These are phyloP conservation scores for Hypomyces perniciosus DNA, from an alignment of 2,329 filamentous ascomycete genomes.

Conservation along the genomic window DNA sequence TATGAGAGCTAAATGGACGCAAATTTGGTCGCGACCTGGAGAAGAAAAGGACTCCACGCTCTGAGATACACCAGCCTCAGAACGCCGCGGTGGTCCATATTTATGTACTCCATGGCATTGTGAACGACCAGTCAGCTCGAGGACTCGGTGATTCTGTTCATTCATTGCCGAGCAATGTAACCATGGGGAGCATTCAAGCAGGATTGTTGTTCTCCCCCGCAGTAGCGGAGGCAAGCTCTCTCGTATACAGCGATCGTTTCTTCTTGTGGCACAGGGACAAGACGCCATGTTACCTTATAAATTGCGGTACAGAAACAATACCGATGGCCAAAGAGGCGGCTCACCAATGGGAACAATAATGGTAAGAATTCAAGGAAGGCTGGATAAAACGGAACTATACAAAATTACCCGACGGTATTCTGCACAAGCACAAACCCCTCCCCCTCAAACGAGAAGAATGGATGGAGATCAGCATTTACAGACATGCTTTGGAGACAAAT, in stretches of 20 bases:
- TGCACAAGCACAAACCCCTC: background rate
- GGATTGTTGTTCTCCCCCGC: background rate
- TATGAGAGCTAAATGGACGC: background rate
- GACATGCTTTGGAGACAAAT: too few species aligned
- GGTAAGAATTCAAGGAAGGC: background rate
- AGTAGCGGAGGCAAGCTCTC: background rate
- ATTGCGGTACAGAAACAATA: background rate
- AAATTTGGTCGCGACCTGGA: too few species aligned
- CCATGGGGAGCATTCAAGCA: background rate
- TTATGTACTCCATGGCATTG: too few species aligned
- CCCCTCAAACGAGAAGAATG: too few species aligned
- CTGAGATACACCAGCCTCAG: too few species aligned
- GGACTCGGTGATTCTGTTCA: background rate
- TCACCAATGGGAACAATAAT: background rate
- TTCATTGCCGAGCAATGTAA: background rate
- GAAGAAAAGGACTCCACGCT: too few species aligned
- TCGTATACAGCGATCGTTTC: conserved; percentile 3
- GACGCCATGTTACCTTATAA: conserved; percentile 10
- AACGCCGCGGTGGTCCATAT: too few species aligned
- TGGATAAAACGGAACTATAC: background rate
- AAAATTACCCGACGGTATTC: conserved; percentile 9
- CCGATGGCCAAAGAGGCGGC: background rate
- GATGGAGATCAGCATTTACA: too few species aligned
- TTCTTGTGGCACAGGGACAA: conserved; percentile 6
- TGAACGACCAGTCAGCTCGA: too few species aligned